phyloP scores from a whole-genome alignment of 2,329 filamentous ascomycete genomes.

The Cryoendolithus antarcticus region DNA sequence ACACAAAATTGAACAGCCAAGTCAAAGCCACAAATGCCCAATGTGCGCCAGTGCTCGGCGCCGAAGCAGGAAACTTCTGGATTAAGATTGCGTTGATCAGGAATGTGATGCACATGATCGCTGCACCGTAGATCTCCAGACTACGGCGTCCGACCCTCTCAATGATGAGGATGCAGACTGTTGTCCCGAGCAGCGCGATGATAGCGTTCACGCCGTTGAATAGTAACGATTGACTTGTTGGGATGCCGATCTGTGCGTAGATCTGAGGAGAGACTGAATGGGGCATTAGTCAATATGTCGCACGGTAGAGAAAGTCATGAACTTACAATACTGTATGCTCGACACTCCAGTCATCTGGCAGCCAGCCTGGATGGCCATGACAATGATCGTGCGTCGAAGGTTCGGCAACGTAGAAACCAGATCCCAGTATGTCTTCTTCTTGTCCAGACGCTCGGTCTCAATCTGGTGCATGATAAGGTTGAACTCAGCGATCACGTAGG shows the following conservation, averaged over 20 bases:
- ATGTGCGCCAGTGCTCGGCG: constrained; percentile 10
- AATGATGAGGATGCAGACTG: constrained; percentile 12
- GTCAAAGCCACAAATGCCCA: constrained; percentile 17
- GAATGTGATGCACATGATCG: constrained; percentile 12
- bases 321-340: constrained; percentile 18
- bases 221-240: constrained; percentile 9
- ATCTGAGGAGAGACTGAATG: constrained; percentile 12
- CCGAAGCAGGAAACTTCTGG: constrained; percentile 8
- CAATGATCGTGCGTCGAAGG: constrained; percentile 17
- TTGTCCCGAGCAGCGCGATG: constrained; percentile 11
- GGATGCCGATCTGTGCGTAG: constrained; percentile 14
- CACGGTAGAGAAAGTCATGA: no score
- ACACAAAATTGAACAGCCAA: constrained; percentile 16
- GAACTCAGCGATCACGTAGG: constrained; percentile 16
- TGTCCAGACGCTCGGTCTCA: constrained; percentile 12
- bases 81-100: constrained; percentile 15
- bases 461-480: constrained; percentile 14
- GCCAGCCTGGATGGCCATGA: constrained; percentile 15
- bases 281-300: no score
- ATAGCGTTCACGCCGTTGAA: constrained; percentile 14
- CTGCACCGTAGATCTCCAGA: constrained; percentile 13
- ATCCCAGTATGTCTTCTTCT: constrained; percentile 11
- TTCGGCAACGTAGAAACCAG: constrained; percentile 13
- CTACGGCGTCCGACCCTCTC: constrained; percentile 13
- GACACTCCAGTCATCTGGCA: constrained; percentile 20